A percentile compares a stretch with the other conserved stretches of the same genome.
Evolutionary conservation across 164 flowering plant genomes (phyloP).

Genomic region (Protea cynaroides): DNA sequence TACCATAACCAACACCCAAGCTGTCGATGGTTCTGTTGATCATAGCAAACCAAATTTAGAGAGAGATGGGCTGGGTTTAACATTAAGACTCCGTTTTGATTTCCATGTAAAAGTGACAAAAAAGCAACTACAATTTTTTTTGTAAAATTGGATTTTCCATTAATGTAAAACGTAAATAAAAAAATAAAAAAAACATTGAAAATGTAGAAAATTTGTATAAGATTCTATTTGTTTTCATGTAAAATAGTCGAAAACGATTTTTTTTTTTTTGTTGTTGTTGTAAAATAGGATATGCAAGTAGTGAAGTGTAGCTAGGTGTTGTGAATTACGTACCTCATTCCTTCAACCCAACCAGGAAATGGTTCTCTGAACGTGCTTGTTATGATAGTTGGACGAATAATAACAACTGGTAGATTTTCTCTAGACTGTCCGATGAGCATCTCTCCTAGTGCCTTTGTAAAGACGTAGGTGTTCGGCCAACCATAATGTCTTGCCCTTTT

Average conservation of each 20-base stretch:
- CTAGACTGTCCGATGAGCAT: conserved; percentile 29
- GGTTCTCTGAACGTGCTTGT: conserved; percentile 38
- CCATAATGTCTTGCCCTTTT: conserved; percentile 38
- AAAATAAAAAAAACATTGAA: background rate
- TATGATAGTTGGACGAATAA: conserved; percentile 35
- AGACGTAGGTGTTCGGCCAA: conserved; percentile 51
- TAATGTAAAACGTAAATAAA: too few relatives aligned
- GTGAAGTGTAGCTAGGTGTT: too few relatives aligned
- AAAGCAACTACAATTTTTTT: too few relatives aligned
- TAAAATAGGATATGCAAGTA: too few relatives aligned
- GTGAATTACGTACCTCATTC: conserved; percentile 39
- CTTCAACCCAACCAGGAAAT: conserved; percentile 50
- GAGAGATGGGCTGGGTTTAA: too few relatives aligned
- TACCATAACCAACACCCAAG: conserved; percentile 49
- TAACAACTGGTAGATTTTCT: conserved; percentile 28
- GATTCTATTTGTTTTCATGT: background rate
- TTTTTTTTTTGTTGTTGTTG: too few relatives aligned
- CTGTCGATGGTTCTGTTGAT: conserved; percentile 60
- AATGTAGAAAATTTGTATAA: too few relatives aligned
- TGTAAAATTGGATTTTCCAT: too few relatives aligned
- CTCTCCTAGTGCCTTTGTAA: conserved; percentile 44
- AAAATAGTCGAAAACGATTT: background rate
- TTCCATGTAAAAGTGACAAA: too few relatives aligned
- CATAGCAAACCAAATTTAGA: background rate
- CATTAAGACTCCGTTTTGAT: too few relatives aligned